These are phyloP conservation scores for Zygosaccharomyces sapae DNA, from an alignment of 1,139 yeast genomes.

Conservation along the genomic window DNA sequence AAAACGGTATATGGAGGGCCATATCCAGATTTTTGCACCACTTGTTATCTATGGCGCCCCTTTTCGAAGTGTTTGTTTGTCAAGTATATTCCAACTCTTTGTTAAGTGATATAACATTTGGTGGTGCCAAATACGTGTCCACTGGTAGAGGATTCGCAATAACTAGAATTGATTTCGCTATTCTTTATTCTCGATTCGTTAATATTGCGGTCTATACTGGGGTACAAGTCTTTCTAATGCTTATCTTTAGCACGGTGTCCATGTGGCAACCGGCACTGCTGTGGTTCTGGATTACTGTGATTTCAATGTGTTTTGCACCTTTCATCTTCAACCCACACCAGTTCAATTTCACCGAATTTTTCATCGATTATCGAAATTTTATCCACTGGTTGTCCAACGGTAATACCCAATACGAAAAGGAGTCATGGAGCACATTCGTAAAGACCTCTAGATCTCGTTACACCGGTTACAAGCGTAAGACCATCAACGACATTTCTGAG, in stretches of 20 bases:
- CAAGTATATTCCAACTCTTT: slow-evolving; percentile 75
- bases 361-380: slow-evolving; percentile 64
- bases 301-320: slow-evolving; percentile 73
- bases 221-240: slow-evolving; percentile 49
- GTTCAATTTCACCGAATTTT: slow-evolving; percentile 63
- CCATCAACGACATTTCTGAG: slow-evolving; percentile 38
- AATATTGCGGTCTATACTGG: slow-evolving; percentile 66
- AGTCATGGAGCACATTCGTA: slow-evolving; percentile 61
- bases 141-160: slow-evolving; percentile 88
- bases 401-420: slow-evolving; percentile 45
- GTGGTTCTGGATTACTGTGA: slow-evolving; percentile 80
- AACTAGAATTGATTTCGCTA: slow-evolving; percentile 55
- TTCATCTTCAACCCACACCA: slow-evolving; percentile 85
- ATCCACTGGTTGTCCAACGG: slow-evolving; percentile 70
- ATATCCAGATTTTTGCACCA: slow-evolving; percentile 57
- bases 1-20: slow-evolving; percentile 68
- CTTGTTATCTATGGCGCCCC: slow-evolving; percentile 67
- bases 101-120: slow-evolving; percentile 63
- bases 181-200: slow-evolving; percentile 62
- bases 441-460: slow-evolving; percentile 53
- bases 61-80: slow-evolving; percentile 85
- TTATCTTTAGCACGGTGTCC: slow-evolving; percentile 60
- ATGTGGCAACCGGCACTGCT: slow-evolving; percentile 74
- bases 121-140: slow-evolving; percentile 79
- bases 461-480: slow-evolving; percentile 60